Conservation (phyloP, 768 basidiomycete species). For the Mrakia gelida region DNA sequence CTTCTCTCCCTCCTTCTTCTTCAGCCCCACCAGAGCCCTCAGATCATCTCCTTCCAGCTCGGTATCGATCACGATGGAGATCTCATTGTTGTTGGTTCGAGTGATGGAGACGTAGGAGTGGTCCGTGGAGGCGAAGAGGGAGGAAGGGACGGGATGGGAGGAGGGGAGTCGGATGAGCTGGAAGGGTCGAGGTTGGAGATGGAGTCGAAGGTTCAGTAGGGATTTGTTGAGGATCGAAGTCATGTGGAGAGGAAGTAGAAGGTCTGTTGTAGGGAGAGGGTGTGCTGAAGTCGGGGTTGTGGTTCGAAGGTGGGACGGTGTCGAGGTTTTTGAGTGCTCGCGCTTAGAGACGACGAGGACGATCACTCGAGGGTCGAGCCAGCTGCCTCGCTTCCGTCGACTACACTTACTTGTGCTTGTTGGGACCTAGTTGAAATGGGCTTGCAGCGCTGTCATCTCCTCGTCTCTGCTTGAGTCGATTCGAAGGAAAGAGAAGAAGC, state of each 20-base stretch:
- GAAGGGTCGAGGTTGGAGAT: conserved; percentile 5
- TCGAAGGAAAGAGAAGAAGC: too few relatives aligned
- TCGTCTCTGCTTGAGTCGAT: too few relatives aligned
- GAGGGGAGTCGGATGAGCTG: conserved; percentile 19
- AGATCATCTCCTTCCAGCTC: conserved; percentile 35
- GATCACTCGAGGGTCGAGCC: too few relatives aligned
- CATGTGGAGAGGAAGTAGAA: neutral
- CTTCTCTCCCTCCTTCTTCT: conserved; percentile 45
- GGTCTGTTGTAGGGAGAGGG: too few relatives aligned
- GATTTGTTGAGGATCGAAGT: conserved; percentile 1
- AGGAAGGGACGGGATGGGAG: neutral
- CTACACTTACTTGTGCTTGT: too few relatives aligned
- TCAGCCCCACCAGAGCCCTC: conserved; percentile 47
- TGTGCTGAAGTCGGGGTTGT: too few relatives aligned
- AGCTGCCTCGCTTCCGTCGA: too few relatives aligned
- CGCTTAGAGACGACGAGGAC: too few relatives aligned
- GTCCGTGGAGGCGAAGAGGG: conserved; percentile 25
- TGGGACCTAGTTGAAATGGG: too few relatives aligned
- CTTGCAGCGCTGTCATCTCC: too few relatives aligned
- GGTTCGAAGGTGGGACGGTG: too few relatives aligned
- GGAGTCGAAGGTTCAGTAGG: neutral
- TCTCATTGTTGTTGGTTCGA: conserved; percentile 55
- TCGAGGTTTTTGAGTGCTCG: too few relatives aligned
- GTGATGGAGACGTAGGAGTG: conserved; percentile 56
- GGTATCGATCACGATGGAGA: conserved; percentile 49